Evolutionary conservation across 257 asterid genomes (phyloP).

Genomic region (Ilex asprella): DNA sequence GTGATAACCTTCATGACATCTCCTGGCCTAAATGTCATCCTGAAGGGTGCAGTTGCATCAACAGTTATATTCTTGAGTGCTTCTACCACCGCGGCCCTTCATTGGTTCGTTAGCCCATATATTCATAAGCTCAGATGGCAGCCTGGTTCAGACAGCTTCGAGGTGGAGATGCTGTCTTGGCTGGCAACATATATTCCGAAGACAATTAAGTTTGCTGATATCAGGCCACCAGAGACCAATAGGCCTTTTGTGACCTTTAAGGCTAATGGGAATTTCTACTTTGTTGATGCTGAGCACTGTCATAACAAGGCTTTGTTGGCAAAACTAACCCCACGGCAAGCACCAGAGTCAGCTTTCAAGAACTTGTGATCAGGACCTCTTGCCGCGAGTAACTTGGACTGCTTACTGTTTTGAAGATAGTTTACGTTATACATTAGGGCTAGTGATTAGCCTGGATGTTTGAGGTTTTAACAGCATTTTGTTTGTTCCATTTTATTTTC

Average conservation of each 20-base stretch:
- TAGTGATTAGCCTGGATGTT: too few relatives aligned
- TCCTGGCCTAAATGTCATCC: conserved; percentile 60
- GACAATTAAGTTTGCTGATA: conserved; percentile 81
- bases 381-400: not conserved
- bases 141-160: conserved; percentile 90
- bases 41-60: conserved; percentile 95
- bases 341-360: conserved; percentile 56
- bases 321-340: conserved; percentile 63
- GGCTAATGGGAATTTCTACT: conserved; percentile 66
- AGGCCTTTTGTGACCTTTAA: conserved; percentile 82
- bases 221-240: conserved; percentile 62
- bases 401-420: too few relatives aligned
- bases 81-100: conserved; percentile 79
- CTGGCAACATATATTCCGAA: conserved; percentile 52
- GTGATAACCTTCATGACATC: conserved; percentile 95
- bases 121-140: conserved; percentile 87
- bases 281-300: conserved; percentile 79
- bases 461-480: too few relatives aligned
- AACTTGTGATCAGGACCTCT: conserved; percentile 42
- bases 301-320: conserved; percentile 83
- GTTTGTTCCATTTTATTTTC: too few relatives aligned
- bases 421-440: too few relatives aligned
- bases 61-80: conserved; percentile 78
- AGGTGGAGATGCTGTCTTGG: conserved; percentile 97
- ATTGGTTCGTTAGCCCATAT: conserved; percentile 97